A percentile compares a stretch with the other conserved stretches of the same genome.
Evolutionary conservation across 73 alveolate genomes (phyloP).

Genomic region (Symbiodinium natans): DNA sequence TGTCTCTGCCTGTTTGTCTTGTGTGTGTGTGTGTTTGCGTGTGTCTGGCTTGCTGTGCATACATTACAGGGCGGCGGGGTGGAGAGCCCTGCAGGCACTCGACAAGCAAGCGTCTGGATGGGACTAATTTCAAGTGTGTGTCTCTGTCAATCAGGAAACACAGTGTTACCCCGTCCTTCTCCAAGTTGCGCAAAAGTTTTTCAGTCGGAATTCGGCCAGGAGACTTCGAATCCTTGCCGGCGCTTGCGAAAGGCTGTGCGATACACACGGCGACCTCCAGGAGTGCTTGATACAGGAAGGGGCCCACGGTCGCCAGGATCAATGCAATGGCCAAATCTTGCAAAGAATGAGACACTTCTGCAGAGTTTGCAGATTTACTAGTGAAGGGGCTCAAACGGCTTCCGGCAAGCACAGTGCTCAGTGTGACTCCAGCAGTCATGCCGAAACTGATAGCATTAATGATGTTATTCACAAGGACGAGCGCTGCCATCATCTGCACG

Average conservation of each 20-base stretch:
- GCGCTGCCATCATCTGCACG: slow-evolving; percentile 89
- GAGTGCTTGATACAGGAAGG: slow-evolving; percentile 74
- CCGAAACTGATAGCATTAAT: slow-evolving; percentile 83
- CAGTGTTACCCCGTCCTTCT: slow-evolving; percentile 58
- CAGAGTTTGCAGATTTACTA: not conserved
- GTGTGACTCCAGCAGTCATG: slow-evolving; percentile 63
- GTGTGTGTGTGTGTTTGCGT: too few species aligned
- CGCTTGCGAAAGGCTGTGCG: slow-evolving; percentile 77
- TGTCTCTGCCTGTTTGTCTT: too few species aligned
- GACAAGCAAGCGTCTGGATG: too few species aligned
- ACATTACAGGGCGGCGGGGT: too few species aligned
- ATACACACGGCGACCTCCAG: slow-evolving; percentile 78
- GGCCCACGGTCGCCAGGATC: slow-evolving; percentile 60
- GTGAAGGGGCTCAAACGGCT: slow-evolving; percentile 24
- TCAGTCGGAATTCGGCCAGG: slow-evolving; percentile 88
- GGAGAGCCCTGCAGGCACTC: too few species aligned
- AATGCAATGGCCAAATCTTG: slow-evolving; percentile 67
- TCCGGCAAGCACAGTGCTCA: slow-evolving; percentile 21
- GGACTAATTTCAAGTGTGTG: too few species aligned
- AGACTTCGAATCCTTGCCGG: slow-evolving; percentile 25
- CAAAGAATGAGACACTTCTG: slow-evolving; percentile 12
- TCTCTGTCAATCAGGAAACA: too few species aligned
- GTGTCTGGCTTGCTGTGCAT: too few species aligned
- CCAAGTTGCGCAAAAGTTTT: slow-evolving; percentile 35
- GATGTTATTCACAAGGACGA: slow-evolving; percentile 84